A percentile compares a stretch with the other conserved stretches of the same genome.
These are phyloP conservation scores for Monosporascus sp. DNA, from an alignment of 2,329 filamentous ascomycete genomes.

Conservation along the genomic window DNA sequence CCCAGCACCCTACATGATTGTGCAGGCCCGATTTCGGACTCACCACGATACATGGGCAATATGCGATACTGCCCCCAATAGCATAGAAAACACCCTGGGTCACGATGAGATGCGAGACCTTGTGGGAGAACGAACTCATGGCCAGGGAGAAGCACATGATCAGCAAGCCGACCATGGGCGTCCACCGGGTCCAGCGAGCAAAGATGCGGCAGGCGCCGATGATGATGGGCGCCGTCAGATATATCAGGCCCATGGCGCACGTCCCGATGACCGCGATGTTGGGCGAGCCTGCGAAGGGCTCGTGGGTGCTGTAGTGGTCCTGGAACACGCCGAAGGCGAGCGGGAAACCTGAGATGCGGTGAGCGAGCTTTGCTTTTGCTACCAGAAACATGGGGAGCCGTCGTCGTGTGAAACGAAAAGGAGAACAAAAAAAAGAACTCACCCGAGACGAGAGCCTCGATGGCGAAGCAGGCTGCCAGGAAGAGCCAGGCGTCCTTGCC, in stretches of 20 bases:
- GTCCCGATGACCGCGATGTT: constrained; percentile 61
- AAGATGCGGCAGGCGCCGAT: constrained; percentile 41
- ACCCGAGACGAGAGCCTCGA: constrained; percentile 49
- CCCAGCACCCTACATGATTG: not conserved
- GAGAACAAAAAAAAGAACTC: no score
- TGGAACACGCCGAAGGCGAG: constrained; percentile 68
- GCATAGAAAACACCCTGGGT: constrained; percentile 60
- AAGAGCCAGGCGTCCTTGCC: constrained; percentile 48
- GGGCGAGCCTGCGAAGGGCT: constrained; percentile 49
- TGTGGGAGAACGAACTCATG: constrained; percentile 47
- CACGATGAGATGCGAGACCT: constrained; percentile 48
- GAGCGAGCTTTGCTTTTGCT: constrained; percentile 2
- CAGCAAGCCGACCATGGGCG: constrained; percentile 40
- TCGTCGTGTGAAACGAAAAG: no score
- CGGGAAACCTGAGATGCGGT: constrained; percentile 50
- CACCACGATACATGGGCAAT: constrained; percentile 47
- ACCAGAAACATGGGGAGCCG: no score
- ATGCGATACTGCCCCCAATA: constrained; percentile 50
- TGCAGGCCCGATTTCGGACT: constrained; percentile 1
- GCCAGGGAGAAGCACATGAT: constrained; percentile 48
- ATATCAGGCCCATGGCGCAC: constrained; percentile 55
- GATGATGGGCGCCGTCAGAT: constrained; percentile 45
- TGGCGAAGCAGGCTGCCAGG: constrained; percentile 42
- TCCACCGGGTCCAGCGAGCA: constrained; percentile 35
- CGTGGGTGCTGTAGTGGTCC: constrained; percentile 58